Evolutionary conservation across 441 rosid genomes (phyloP), one percentile per base, ranked within the genome.

Genomic region (Populus hybrid): DNA sequence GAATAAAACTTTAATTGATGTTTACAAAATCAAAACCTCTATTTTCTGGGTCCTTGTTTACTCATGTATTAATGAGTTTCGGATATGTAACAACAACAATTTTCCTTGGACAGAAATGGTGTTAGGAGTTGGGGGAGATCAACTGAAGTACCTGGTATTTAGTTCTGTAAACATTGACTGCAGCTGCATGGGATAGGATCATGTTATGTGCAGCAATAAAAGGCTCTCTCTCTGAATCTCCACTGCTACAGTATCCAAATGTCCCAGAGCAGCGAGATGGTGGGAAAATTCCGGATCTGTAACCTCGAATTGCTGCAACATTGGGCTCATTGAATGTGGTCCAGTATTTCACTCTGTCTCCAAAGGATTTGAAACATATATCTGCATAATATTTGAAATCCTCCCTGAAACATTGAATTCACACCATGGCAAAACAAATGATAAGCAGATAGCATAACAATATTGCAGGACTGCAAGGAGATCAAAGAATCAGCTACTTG

Each of bases 241-340:
- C 95, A 20, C 10, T 2, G 50, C 76, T 79, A 59, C 98, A 91
- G 76, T 91, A 86, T 20, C 98, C 94, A 24, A 90, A 88, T 4
- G 87, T 78, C 45, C 69, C 42, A 0, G 97, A 91, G 79, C 95
- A 94, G 18, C 80, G 91, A 24, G 87, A 74, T 38, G 97, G 97
- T 2, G 97, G 97, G 73, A 68, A 86, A 1, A 0, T 0, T 4
- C 95, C 95, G 0, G 7, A 29, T 14, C 86, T 82, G 66, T 92
- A 91, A 6, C 87, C 80, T 6, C 81, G 69, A 36, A 14, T 73
- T 63, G 78, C 86, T 56, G 80, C 89, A 74, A 78, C 77, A 77
- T 94, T 88, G 4, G 94, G 97, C 87, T 94, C 97, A 20, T 92
- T 94, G 82, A 94, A 79, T 64, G 94, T 90, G 3, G 66, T 71